Evolutionary conservation across 148 eudicot species (phyloP).

Genomic region (Fallopia convolvulus): DNA sequence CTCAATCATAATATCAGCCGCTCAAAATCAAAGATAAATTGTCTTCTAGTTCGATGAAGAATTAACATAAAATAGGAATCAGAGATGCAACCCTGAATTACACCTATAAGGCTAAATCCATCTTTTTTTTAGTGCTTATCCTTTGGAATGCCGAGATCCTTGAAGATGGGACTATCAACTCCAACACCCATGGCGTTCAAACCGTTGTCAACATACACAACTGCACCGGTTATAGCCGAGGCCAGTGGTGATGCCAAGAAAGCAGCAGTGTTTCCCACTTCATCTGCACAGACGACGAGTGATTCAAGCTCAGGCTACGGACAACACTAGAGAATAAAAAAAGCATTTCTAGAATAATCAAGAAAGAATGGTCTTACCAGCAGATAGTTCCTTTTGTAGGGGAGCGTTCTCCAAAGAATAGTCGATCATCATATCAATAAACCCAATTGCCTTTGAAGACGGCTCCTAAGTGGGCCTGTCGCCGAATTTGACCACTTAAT

Average conservation of each 20-base stretch:
- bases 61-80: background rate
- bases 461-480: constrained; percentile 90
- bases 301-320: background rate
- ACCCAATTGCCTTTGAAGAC: constrained; percentile 96
- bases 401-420: constrained; percentile 84
- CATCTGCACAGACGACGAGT: constrained; percentile 39
- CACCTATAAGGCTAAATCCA: background rate
- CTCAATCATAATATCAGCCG: background rate
- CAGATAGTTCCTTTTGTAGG: constrained; percentile 77
- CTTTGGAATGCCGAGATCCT: constrained; percentile 28
- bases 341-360: background rate
- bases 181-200: constrained; percentile 94
- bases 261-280: constrained; percentile 89
- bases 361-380: constrained; percentile 39
- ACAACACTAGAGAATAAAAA: background rate
- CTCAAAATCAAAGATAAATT: background rate
- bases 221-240: constrained; percentile 88
- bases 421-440: constrained; percentile 92
- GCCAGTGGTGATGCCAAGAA: constrained; percentile 94
- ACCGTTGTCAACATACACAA: constrained; percentile 88
- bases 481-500: background rate
- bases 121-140: constrained; percentile 26
- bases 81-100: background rate
- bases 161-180: constrained; percentile 55
- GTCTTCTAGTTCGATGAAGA: background rate